Base-by-base conservation (phyloP, 2,329 filamentous ascomycete genomes). In the Stachybotrys echinatus region DNA sequence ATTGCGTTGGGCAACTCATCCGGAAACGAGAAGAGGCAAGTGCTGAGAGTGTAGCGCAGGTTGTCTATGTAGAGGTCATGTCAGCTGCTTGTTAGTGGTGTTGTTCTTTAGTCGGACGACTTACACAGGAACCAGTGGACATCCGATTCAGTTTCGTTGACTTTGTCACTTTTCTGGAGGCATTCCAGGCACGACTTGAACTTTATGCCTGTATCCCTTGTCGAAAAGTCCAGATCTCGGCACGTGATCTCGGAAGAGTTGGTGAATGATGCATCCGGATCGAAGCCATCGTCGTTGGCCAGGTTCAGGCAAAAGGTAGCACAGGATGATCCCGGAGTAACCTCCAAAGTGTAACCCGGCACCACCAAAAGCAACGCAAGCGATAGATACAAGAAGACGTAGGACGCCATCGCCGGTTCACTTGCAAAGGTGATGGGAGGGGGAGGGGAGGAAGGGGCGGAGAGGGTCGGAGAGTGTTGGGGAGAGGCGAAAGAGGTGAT, bases 311-410 rank as follows among this genome's bases (percentile, higher is more conserved):
- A 83, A 2, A 73, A 51, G 0, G 71, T 61, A 0, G 76, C 70
- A 56, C 79, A 83, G 10, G 66, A 58, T 0, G 79, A 82, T 10
- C 73, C 74, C 1, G 78, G 74, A 2, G 76, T 73, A 2, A 80
- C 72, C 48, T 76, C 65, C 3, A 80, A 62, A 3, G 68, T 70
- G 12, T 44, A 12, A 4, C 43, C 48, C 37, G 49, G 18, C n/a
- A 51, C 44, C 14, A 50, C 43, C 12, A 51, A 20, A 19, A 63
- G 40, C 34, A 59, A 50, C 37, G 59, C 42, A 2, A 57, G 40
- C 14, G 60, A 38, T 3, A 60, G n/a, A 42, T 52, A 22, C n/a
- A 55, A 42, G 45, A 49, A 27, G 42, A 48, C 6, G n/a, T 27
- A 50, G 27, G 48, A 44, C 12, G 40, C 27, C 21, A 53, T 46